Base-by-base conservation (phyloP, 1,284 basidiomycete species). In the Ceratobasidium sp. region DNA sequence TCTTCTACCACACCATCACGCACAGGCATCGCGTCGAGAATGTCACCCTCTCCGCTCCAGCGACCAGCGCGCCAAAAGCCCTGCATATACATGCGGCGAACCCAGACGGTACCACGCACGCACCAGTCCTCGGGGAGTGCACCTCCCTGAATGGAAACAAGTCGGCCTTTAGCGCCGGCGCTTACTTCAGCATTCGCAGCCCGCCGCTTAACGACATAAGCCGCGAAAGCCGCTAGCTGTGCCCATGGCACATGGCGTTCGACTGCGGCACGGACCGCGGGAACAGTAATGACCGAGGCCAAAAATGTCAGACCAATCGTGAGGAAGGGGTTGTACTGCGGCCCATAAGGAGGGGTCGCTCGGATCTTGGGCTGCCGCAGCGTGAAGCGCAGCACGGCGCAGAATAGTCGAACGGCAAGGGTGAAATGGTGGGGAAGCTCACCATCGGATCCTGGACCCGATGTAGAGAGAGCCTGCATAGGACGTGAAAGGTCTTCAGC, bases 91-190 rank as follows among this genome's bases (percentile, higher is more conserved):
- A 97, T 87, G 68, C 87, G 85, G 71, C 92, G 83, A 1, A 92
- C 88, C 96, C 96, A 99, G 72, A 93, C 91, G 86, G 95, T 91
- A 2, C 97, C 97, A 33, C 95, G 85, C 71, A 98, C 78, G 74
- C 91, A 92, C 93, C 95, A 98, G 77, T 99, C 97, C 77, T 99
- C 97, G 0, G 91, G 86, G 1, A 99, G 80, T 0, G 94, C 64
- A 27, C 56, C 82, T 68, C 80, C 84, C 0, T 87, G 86, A 46
- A 90, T 16, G 1, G 50, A 44, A 11, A 66, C 62, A 4, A 66
- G 41, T 54, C 52, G 62, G 50, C 62, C 79, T 81, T 89, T 84
- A 9, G 79, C 74, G 81, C 75, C 73, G 70, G 75, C 74, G 41
- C 42, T 56, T n/a, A 66, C 62, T 25, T 66, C 62, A 41, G 62